These are phyloP conservation scores for Pneumocystis sp. DNA, from an alignment of 1,139 yeast genomes.

Conservation along the genomic window DNA sequence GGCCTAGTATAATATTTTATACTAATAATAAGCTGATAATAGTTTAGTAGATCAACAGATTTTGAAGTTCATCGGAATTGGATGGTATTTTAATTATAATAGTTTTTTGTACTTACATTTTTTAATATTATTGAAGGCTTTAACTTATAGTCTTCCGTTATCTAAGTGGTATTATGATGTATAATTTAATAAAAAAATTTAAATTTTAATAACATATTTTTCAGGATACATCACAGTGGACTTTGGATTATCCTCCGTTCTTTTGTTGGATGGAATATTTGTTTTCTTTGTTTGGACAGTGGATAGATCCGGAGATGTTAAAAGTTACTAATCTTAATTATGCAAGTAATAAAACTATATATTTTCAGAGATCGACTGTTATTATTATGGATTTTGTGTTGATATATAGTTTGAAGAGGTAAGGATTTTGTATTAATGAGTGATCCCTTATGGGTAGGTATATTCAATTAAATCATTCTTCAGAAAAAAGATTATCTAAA, in stretches of 20 bases:
- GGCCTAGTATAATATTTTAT: slow-evolving; percentile 25
- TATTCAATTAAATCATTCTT: slow-evolving; percentile 6
- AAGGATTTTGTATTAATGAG: slow-evolving; percentile 21
- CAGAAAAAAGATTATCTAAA: slow-evolving; percentile 35
- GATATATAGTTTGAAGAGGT: slow-evolving; percentile 58
- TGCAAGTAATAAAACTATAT: slow-evolving; percentile 49
- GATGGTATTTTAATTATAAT: slow-evolving; percentile 33
- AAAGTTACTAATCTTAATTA: slow-evolving; percentile 70
- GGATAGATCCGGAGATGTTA: slow-evolving; percentile 29
- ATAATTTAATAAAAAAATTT: neutral
- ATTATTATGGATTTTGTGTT: slow-evolving; percentile 60
- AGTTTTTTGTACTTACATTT: neutral
- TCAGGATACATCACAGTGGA: slow-evolving; percentile 65
- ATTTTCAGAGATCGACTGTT: slow-evolving; percentile 72
- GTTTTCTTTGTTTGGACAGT: slow-evolving; percentile 52
- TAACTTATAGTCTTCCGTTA: slow-evolving; percentile 66
- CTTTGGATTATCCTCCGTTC: slow-evolving; percentile 93
- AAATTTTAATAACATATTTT: neutral
- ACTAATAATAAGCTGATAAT: neutral
- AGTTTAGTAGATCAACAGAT: slow-evolving; percentile 58
- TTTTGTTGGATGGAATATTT: slow-evolving; percentile 89
- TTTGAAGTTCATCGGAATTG: slow-evolving; percentile 96
- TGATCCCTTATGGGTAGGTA: neutral
- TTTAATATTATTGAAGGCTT: slow-evolving; percentile 25
- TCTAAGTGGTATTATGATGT: slow-evolving; percentile 66